A percentile compares a stretch with the other conserved stretches of the same genome.
phyloP scores from a whole-genome alignment of 1,139 yeast genomes.

The Magnusiomyces clavatus region DNA sequence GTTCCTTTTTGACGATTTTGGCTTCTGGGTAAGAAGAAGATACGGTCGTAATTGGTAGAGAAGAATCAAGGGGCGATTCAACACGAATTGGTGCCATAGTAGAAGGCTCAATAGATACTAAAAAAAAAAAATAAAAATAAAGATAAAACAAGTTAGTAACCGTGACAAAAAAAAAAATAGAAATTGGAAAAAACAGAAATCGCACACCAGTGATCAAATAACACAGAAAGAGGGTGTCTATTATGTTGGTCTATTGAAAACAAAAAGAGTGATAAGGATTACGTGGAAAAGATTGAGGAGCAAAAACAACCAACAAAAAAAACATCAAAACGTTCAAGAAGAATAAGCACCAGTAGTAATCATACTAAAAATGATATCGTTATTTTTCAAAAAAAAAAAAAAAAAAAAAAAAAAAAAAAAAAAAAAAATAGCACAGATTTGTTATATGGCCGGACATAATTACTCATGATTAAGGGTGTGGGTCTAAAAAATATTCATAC shows the following conservation, averaged over 20 bases:
- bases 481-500: too few species aligned
- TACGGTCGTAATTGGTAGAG: background rate
- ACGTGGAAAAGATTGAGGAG: too few species aligned
- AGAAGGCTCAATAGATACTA: constrained; percentile 8
- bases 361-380: too few species aligned
- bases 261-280: background rate
- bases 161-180: background rate
- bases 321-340: too few species aligned
- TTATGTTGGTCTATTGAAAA: background rate
- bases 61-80: constrained; percentile 7
- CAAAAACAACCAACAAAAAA: too few species aligned
- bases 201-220: background rate
- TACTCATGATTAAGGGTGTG: too few species aligned
- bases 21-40: constrained; percentile 6
- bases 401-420: background rate
- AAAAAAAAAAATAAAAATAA: background rate
- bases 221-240: background rate
- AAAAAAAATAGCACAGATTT: too few species aligned
- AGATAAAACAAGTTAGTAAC: background rate
- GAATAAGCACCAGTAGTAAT: too few species aligned
- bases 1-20: constrained; percentile 62
- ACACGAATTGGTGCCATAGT: constrained; percentile 9
- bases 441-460: too few species aligned
- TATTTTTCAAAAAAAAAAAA: background rate
- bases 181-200: background rate